A percentile compares a stretch with the other conserved stretches of the same genome.
Evolutionary conservation across 2,329 filamentous ascomycete genomes (phyloP).

Genomic region (Diaporthe sp.): DNA sequence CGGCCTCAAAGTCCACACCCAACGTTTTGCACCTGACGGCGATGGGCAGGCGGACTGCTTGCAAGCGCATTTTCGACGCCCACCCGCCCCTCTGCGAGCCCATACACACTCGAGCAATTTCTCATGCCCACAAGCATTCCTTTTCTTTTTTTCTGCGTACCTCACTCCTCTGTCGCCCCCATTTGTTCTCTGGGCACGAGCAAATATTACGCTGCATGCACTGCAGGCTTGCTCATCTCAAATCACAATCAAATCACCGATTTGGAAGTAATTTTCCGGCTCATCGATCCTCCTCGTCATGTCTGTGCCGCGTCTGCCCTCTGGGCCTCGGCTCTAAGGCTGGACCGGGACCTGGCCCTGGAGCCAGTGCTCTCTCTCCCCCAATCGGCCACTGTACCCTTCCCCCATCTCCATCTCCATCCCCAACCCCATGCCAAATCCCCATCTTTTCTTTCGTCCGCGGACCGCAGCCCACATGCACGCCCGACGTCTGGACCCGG

Average conservation of each 20-base stretch:
- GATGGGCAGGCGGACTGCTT: not conserved
- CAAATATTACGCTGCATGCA: not conserved
- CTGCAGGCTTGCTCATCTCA: slow-evolving; percentile 10
- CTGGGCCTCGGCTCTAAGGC: slow-evolving; percentile 25
- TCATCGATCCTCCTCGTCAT: slow-evolving; percentile 10
- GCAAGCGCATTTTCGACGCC: not conserved
- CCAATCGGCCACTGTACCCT: slow-evolving; percentile 17
- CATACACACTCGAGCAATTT: not conserved
- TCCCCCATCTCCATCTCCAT: slow-evolving; percentile 5
- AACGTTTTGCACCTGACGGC: not conserved
- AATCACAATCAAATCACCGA: slow-evolving; percentile 21
- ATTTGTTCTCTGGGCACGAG: not conserved
- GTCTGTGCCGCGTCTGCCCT: slow-evolving; percentile 23
- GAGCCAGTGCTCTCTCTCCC: slow-evolving; percentile 3
- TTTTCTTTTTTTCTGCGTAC: not conserved
- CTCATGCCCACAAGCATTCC: not conserved
- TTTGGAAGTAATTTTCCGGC: slow-evolving; percentile 22
- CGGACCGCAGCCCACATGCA: slow-evolving; percentile 30
- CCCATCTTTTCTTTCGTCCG: slow-evolving; percentile 26
- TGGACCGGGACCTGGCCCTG: slow-evolving; percentile 8
- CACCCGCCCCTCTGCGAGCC: not conserved
- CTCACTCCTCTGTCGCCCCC: not conserved
- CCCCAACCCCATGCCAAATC: slow-evolving; percentile 8
- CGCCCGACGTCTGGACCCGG: slow-evolving; percentile 23
- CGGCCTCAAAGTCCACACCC: not conserved